Evolutionary conservation across 192 early-diverging fungal species (phyloP), one percentile per base, ranked within the genome.

Genomic region (Backusella australiensis): DNA sequence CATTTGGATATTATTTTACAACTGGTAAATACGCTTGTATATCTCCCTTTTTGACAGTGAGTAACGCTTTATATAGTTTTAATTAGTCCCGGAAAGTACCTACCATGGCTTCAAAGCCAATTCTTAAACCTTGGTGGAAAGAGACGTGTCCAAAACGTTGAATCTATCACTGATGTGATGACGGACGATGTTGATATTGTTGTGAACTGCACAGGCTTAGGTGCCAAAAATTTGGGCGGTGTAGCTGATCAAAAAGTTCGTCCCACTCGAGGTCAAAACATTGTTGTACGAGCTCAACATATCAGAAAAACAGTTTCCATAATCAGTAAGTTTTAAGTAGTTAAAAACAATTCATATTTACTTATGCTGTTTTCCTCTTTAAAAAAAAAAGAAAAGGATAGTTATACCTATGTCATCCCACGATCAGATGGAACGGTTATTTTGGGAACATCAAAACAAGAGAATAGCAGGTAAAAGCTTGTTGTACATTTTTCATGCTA

Each of bases 171-270:
- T 1, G 87, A 89, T 69, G 82, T 81, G 34, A 78, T 80, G 7
- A 73, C 73, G 19, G 82, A 81, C 0, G 80, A 84, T 26, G 80
- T 74, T 8, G 80, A 77, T 38, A 81, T 85, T 19, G 83, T 95
- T 74, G 85, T 97, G 52, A 96, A 96, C 71, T 96, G 96, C 75
- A 89, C 94, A 7, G 95, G 93, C 2, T 79, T 90, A 17, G 89
- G 89, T 7, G 90, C 92, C 34, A 71, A 84, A 26, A 76, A 41
- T 19, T 79, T 96, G 5, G 90, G 88, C 15, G 93, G 94, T 8
- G 91, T 93, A 15, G 78, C 89, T 12, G 94, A 96, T 75, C 26
- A 65, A 35, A 67, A 76, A 4, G 83, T 93, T 71, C 92, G 85
- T 76, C 90, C 93, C 0, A 90, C 90, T 11, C 84, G 94, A 34